Evolutionary conservation across 179 eudicot species (phyloP).

Genomic region (Nepenthes alata): DNA sequence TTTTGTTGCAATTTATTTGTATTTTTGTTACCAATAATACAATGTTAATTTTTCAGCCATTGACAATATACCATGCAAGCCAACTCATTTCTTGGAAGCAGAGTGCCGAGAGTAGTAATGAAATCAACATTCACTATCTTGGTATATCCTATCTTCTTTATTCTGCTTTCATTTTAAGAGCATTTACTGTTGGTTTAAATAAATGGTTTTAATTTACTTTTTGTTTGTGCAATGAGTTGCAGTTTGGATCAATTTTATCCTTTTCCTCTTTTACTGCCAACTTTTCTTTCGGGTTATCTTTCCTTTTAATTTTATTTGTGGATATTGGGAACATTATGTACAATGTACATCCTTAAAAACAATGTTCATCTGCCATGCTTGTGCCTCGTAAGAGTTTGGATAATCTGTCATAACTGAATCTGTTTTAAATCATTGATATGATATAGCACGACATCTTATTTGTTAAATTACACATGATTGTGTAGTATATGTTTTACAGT

Average conservation of each 20-base stretch:
- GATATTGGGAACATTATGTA: too few relatives aligned
- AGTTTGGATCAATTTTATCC: neutral
- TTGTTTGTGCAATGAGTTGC: neutral
- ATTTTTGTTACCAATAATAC: neutral
- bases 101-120: conserved; percentile 17
- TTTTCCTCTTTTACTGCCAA: neutral
- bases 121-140: conserved; percentile 61
- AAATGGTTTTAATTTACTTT: too few relatives aligned
- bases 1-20: neutral
- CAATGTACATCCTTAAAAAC: too few relatives aligned
- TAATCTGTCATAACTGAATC: too few relatives aligned
- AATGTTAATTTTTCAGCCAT: conserved; percentile 45
- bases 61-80: conserved; percentile 50
- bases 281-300: neutral
- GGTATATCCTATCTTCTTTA: conserved; percentile 29
- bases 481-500: too few relatives aligned
- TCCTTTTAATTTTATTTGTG: neutral
- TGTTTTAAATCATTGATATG: too few relatives aligned
- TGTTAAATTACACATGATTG: too few relatives aligned
- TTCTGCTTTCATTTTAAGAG: neutral
- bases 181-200: neutral
- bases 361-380: too few relatives aligned
- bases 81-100: conserved; percentile 36
- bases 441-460: too few relatives aligned
- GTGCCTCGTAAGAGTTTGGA: too few relatives aligned